Conservation (phyloP, 1,284 basidiomycete species). For the Cryptococcus neoformans region DNA sequence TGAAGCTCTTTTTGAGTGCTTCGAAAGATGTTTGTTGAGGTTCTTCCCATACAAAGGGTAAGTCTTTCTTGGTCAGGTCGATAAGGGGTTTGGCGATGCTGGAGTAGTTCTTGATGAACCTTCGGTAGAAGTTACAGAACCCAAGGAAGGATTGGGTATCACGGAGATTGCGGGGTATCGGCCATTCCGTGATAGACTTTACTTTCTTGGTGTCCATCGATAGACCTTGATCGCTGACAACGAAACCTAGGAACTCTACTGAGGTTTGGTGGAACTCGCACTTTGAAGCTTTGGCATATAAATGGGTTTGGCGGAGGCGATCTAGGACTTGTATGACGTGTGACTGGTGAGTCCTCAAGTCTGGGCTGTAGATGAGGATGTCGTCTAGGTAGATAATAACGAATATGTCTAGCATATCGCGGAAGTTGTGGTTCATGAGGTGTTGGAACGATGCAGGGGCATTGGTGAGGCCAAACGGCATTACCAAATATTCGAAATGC, state of each 20-base stretch:
- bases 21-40: too few species aligned
- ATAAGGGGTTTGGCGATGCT: not conserved
- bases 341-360: slow-evolving; percentile 42
- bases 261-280: slow-evolving; percentile 43
- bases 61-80: too few species aligned
- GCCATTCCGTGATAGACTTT: slow-evolving; percentile 3
- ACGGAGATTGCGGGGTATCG: not conserved
- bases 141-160: not conserved
- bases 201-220: slow-evolving; percentile 5
- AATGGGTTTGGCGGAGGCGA: slow-evolving; percentile 35
- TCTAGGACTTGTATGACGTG: slow-evolving; percentile 45
- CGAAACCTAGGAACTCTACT: slow-evolving; percentile 4
- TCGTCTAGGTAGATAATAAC: slow-evolving; percentile 45
- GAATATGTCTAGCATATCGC: slow-evolving; percentile 29
- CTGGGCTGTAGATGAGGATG: slow-evolving; percentile 50
- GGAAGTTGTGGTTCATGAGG: slow-evolving; percentile 36
- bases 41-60: too few species aligned
- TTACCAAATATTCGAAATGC: slow-evolving; percentile 47
- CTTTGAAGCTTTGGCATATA: slow-evolving; percentile 50
- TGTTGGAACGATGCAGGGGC: slow-evolving; percentile 48
- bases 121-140: not conserved
- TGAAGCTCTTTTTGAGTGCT: too few species aligned
- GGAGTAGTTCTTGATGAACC: not conserved
- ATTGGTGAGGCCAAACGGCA: slow-evolving; percentile 53
- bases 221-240: not conserved